phyloP scores from a whole-genome alignment of 495 filamentous ascomycete species.

The Aspergillus conjunctus region DNA sequence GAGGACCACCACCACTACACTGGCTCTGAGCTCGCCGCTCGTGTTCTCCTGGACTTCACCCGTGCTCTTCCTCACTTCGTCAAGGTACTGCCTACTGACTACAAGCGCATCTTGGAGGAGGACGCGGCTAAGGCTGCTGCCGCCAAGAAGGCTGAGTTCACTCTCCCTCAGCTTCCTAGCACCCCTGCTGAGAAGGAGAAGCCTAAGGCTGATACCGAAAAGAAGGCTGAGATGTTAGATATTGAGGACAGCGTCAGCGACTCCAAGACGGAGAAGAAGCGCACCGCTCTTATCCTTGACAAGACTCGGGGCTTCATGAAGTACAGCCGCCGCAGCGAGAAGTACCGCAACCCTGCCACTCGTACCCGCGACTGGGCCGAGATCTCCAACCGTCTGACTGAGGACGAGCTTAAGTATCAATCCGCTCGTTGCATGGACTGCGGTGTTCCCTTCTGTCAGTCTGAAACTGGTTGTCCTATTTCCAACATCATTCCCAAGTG shows the following conservation, averaged over 20 bases:
- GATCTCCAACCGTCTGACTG: conserved; percentile 82
- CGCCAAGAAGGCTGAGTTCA: conserved; percentile 81
- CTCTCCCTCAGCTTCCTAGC: conserved; percentile 76
- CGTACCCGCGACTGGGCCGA: conserved; percentile 95
- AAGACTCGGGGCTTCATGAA: conserved; percentile 99
- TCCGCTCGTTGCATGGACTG: conserved; percentile 99
- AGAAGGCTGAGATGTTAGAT: conserved; percentile 84
- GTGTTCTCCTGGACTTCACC: conserved; percentile 95
- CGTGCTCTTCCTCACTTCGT: conserved; percentile 89
- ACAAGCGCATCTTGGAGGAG: conserved; percentile 90
- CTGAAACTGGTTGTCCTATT: conserved; percentile 95
- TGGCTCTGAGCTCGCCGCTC: conserved; percentile 93
- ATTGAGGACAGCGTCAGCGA: conserved; percentile 94
- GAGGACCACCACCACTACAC: conserved; percentile 99
- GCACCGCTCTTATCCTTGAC: conserved; percentile 88
- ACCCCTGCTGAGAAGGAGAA: conserved; percentile 55
- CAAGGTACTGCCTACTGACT: conserved; percentile 94
- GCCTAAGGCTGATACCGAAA: conserved; percentile 60
- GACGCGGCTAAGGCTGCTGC: conserved; percentile 83
- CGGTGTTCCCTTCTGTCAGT: conserved; percentile 99
- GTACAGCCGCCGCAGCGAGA: conserved; percentile 91
- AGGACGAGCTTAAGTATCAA: conserved; percentile 99
- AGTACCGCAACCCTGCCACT: conserved; percentile 87
- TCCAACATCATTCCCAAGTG: conserved; percentile 99
- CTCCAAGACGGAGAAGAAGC: conserved; percentile 87